Conservation (phyloP, 148 eudicot genomes). For the Nyssa sinensis region DNA sequence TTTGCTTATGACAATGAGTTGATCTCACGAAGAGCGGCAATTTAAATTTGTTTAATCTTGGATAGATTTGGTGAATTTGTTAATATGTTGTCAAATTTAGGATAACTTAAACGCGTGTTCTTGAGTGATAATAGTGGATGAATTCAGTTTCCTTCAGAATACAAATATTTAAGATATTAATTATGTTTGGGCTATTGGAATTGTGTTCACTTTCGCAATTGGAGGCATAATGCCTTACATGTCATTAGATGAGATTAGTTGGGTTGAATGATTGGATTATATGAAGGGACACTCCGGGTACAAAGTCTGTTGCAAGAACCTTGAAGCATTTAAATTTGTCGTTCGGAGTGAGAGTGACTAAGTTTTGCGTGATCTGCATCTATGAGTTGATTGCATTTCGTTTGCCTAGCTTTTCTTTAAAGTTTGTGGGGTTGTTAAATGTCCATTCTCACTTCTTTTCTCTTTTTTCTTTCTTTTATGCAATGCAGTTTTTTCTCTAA, state of each 20-base stretch:
- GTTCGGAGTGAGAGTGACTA: not conserved
- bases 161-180: not conserved
- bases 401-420: not conserved
- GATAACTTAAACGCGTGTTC: not conserved
- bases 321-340: not conserved
- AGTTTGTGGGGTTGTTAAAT: not conserved
- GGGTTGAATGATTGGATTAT: not conserved
- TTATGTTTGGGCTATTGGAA: not conserved
- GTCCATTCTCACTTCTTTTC: not conserved
- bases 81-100: not conserved
- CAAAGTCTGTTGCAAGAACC: not conserved
- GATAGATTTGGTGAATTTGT: not conserved
- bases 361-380: not conserved
- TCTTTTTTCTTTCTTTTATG: not conserved
- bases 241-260: too few species aligned
- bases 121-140: not conserved
- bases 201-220: not conserved
- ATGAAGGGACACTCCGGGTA: not conserved
- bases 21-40: not conserved
- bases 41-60: not conserved
- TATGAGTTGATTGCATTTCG: not conserved
- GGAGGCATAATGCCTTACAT: not conserved
- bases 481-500: not conserved
- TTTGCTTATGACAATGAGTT: not conserved
- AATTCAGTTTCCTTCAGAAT: not conserved